These are phyloP conservation scores for Sonneratia alba DNA, from an alignment of 345 rosid species.

Conservation along the genomic window DNA sequence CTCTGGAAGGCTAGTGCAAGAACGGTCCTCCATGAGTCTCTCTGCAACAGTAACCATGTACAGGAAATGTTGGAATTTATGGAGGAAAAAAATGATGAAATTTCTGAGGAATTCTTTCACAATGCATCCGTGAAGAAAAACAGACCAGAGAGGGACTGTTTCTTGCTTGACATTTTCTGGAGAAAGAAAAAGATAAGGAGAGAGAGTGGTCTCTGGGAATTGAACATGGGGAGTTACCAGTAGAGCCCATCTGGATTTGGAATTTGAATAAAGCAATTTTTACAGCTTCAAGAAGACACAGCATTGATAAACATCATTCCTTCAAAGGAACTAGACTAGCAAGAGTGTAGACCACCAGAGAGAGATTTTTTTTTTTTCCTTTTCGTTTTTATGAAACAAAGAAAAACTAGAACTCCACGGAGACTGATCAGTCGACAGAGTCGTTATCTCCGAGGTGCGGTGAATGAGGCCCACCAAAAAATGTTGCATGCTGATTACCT, in stretches of 20 bases:
- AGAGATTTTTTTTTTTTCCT: too few relatives aligned
- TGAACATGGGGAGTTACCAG: neutral
- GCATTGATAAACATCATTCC: neutral
- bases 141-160: neutral
- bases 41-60: conserved; percentile 11
- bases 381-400: too few relatives aligned
- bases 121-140: neutral
- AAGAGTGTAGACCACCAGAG: too few relatives aligned
- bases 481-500: conserved; percentile 32
- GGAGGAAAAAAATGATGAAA: neutral
- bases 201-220: too few relatives aligned
- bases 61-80: neutral
- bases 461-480: neutral
- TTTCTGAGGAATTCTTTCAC: neutral
- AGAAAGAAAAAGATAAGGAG: neutral
- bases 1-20: conserved; percentile 22
- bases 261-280: neutral
- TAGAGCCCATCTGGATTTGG: neutral
- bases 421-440: neutral
- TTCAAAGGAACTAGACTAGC: too few relatives aligned
- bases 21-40: conserved; percentile 34
- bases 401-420: too few relatives aligned
- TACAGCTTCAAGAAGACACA: conserved; percentile 8
- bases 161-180: neutral
- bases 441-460: neutral